A percentile compares a stretch with the other conserved stretches of the same genome.
Evolutionary conservation across 2,329 filamentous ascomycete species (phyloP).

Genomic region (Penicillium oxalicum): DNA sequence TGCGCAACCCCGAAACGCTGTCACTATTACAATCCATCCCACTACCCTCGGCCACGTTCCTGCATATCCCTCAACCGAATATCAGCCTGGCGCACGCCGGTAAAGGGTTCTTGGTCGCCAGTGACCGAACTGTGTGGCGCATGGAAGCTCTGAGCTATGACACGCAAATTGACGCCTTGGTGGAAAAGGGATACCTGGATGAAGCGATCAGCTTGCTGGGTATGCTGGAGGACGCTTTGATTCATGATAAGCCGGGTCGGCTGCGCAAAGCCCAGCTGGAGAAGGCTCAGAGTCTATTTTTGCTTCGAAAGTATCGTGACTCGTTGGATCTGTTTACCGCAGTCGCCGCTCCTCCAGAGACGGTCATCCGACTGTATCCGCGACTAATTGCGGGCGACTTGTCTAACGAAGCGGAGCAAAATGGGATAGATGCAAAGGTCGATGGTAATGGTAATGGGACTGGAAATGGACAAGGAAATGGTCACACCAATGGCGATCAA

Average conservation of each 20-base stretch:
- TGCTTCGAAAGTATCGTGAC: conserved; percentile 72
- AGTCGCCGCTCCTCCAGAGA: conserved; percentile 80
- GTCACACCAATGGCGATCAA: conserved; percentile 25
- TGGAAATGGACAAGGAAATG: conserved; percentile 21
- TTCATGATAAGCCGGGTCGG: conserved; percentile 73
- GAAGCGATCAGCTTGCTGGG: conserved; percentile 84
- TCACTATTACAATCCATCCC: conserved; percentile 81
- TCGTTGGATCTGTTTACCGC: conserved; percentile 88
- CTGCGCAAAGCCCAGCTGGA: conserved; percentile 82
- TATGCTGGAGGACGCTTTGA: conserved; percentile 86
- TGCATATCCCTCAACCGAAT: conserved; percentile 89
- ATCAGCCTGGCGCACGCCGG: conserved; percentile 92
- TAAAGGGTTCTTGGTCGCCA: conserved; percentile 90
- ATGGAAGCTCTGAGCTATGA: conserved; percentile 94
- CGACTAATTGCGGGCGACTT: conserved; percentile 75
- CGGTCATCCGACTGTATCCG: conserved; percentile 80
- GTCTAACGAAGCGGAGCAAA: conserved; percentile 53
- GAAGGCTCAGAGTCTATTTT: conserved; percentile 82
- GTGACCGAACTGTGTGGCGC: conserved; percentile 87
- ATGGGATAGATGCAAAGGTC: conserved; percentile 32
- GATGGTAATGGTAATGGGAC: conserved; percentile 27
- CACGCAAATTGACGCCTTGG: conserved; percentile 75
- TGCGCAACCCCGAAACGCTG: conserved; percentile 86
- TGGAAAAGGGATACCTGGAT: conserved; percentile 68
- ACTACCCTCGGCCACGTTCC: conserved; percentile 71